Evolutionary conservation across 805 yeast genomes (phyloP).

Genomic region (Starmerella etchellsii): DNA sequence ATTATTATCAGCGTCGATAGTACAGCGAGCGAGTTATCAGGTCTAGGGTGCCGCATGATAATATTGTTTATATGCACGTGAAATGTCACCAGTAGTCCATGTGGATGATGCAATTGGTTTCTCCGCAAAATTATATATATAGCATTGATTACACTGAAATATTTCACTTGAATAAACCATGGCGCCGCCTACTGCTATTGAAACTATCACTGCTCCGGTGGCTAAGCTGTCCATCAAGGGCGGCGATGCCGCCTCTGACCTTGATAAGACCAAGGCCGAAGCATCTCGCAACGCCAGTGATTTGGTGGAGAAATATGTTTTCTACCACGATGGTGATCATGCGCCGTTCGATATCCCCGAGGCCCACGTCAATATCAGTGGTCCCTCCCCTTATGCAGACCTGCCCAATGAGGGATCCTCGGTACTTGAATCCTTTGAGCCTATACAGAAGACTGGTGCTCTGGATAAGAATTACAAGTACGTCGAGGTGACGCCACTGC

Average conservation of each 20-base stretch:
- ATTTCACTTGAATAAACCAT: neutral
- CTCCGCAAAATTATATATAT: too few species aligned
- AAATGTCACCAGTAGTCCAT: too few species aligned
- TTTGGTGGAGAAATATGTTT: constrained; percentile 11
- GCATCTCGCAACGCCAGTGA: constrained; percentile 5
- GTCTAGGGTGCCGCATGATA: too few species aligned
- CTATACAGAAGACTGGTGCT: constrained; percentile 20
- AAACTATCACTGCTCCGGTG: constrained; percentile 1
- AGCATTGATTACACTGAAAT: too few species aligned
- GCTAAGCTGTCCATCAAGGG: neutral
- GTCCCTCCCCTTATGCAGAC: constrained; percentile 24
- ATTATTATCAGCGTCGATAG: too few species aligned
- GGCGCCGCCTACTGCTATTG: constrained; percentile 15
- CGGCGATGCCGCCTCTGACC: neutral
- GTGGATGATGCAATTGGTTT: too few species aligned
- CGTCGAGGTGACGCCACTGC: constrained; percentile 24
- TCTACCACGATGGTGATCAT: constrained; percentile 8
- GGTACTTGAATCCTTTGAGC: constrained; percentile 9
- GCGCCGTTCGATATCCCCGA: constrained; percentile 17
- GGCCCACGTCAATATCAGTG: constrained; percentile 7
- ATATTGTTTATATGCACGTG: too few species aligned
- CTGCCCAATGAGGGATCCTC: constrained; percentile 20
- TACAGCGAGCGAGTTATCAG: too few species aligned
- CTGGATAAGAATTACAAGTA: constrained; percentile 23
- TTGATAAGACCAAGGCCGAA: constrained; percentile 3